Conservation (phyloP, 768 basidiomycete genomes). For the Leccinum fibrillosum region DNA sequence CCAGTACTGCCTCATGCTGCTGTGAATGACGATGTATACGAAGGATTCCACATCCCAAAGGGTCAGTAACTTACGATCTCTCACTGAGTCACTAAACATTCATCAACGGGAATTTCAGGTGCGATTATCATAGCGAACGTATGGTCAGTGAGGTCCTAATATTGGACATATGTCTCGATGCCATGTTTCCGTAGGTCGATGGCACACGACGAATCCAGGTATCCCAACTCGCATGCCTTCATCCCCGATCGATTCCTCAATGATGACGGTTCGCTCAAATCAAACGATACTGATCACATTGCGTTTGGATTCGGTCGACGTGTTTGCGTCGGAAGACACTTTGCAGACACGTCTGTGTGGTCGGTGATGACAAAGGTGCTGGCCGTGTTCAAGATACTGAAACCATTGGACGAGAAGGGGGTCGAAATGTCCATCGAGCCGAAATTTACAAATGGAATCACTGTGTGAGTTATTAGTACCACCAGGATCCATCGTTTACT, state of each 20-base stretch:
- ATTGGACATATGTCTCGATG: neutral
- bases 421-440: conserved; percentile 5
- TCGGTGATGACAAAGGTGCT: conserved; percentile 4
- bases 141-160: conserved; percentile 2
- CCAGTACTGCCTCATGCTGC: conserved; percentile 25
- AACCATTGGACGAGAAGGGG: conserved; percentile 7
- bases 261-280: conserved; percentile 13
- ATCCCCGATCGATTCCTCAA: conserved; percentile 38
- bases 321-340: conserved; percentile 18
- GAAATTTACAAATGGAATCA: neutral
- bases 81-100: too few species aligned
- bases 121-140: conserved; percentile 3
- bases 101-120: neutral
- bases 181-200: conserved; percentile 8
- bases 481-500: neutral
- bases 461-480: conserved; percentile 1
- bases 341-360: conserved; percentile 19
- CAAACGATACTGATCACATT: conserved; percentile 1
- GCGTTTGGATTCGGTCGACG: conserved; percentile 26
- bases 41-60: conserved; percentile 48
- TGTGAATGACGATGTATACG: conserved; percentile 40
- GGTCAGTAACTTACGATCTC: neutral
- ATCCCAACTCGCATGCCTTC: conserved; percentile 35
- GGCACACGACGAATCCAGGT: conserved; percentile 25
- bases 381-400: conserved; percentile 12